Evolutionary conservation across 192 early-diverging fungal species (phyloP).

Genomic region (Podila epigama): DNA sequence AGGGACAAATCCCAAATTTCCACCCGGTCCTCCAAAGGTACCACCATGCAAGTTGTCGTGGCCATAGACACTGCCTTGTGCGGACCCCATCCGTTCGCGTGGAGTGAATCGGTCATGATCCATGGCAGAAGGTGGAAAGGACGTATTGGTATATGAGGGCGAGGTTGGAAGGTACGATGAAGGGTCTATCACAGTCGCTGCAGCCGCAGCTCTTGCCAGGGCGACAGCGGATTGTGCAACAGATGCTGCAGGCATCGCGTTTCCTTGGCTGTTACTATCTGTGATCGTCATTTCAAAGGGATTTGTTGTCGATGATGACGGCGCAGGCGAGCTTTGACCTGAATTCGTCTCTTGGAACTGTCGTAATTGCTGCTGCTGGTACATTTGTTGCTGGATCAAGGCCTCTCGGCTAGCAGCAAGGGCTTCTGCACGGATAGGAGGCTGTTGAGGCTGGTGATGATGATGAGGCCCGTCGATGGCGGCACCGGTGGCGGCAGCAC

Average conservation of each 20-base stretch:
- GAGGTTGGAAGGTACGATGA: neutral
- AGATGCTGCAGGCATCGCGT: neutral
- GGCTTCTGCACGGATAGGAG: neutral
- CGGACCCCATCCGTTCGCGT: neutral
- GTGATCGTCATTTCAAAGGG: neutral
- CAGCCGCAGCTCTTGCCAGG: neutral
- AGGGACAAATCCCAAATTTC: too few species aligned
- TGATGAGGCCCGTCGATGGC: too few species aligned
- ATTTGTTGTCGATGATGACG: neutral
- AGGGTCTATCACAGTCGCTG: neutral
- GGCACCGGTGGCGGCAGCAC: too few species aligned
- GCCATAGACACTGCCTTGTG: neutral
- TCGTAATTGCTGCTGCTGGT: conserved; percentile 18
- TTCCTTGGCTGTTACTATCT: neutral
- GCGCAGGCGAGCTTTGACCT: neutral
- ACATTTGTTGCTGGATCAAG: conserved; percentile 13
- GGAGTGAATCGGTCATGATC: neutral
- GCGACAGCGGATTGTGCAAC: neutral
- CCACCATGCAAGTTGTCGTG: neutral
- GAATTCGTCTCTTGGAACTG: conserved; percentile 15
- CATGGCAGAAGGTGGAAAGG: neutral
- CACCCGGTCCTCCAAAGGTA: conserved; percentile 7
- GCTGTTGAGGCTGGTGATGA: neutral
- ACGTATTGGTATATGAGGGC: neutral
- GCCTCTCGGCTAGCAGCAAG: neutral